Evolutionary conservation across 257 asterid species (phyloP).

Genomic region (Galeopsis tetrahit): DNA sequence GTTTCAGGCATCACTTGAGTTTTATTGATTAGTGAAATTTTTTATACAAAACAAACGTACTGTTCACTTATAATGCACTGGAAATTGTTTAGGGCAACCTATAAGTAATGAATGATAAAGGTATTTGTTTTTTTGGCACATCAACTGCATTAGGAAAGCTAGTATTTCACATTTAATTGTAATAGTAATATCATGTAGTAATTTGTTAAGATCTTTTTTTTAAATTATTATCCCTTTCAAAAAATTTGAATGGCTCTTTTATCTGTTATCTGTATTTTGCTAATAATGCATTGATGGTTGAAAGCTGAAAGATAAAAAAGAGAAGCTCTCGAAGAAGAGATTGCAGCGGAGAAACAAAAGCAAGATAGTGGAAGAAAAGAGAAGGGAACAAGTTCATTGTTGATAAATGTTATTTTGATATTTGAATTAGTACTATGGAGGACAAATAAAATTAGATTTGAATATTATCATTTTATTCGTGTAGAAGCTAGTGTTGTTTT

Average conservation of each 20-base stretch:
- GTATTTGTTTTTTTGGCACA: neutral
- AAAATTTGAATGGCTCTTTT: neutral
- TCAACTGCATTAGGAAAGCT: neutral
- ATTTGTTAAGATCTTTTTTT: slow-evolving; percentile 1
- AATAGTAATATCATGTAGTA: neutral
- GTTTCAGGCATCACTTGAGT: slow-evolving; percentile 23
- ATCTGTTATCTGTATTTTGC: neutral
- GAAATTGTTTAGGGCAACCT: neutral
- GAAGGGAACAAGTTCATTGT: no score
- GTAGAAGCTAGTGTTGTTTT: no score
- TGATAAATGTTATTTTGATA: no score
- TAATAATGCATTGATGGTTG: neutral
- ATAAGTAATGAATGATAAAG: neutral
- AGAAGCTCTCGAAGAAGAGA: no score
- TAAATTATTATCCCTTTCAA: no score
- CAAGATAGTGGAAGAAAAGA: no score
- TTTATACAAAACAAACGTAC: neutral
- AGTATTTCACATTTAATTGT: neutral
- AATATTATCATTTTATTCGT: no score
- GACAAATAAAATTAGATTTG: no score
- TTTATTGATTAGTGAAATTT: neutral
- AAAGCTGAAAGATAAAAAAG: no score
- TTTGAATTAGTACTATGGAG: no score
- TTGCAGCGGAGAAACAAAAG: no score
- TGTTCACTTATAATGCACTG: neutral